Evolutionary conservation across 345 rosid species (phyloP).

Genomic region (Erodium maritimum): DNA sequence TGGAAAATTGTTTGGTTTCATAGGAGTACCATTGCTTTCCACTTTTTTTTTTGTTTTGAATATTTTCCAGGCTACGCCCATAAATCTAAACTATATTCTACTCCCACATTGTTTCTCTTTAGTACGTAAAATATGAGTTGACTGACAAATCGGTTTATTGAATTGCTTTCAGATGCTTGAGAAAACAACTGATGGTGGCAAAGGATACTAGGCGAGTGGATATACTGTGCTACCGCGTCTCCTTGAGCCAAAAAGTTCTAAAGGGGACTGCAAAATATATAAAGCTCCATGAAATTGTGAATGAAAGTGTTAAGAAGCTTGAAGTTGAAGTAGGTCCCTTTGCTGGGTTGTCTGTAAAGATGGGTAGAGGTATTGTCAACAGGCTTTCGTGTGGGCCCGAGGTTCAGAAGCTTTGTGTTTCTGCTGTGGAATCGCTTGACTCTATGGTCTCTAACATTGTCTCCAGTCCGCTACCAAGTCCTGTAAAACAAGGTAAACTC

Average conservation of each 20-base stretch:
- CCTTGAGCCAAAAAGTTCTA: conserved; percentile 65
- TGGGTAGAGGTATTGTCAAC: conserved; percentile 80
- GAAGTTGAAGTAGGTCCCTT: conserved; percentile 81
- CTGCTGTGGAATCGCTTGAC: conserved; percentile 54
- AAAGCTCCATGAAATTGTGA: conserved; percentile 42
- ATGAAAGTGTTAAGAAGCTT: conserved; percentile 64
- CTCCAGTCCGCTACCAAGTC: conserved; percentile 12
- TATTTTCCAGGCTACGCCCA: background rate
- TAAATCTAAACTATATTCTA: background rate
- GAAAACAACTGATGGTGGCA: conserved; percentile 67
- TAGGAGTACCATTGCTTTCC: background rate
- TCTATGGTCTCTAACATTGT: conserved; percentile 25
- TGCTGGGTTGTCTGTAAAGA: conserved; percentile 68
- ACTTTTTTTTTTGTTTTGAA: no score
- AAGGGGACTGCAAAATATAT: conserved; percentile 43
- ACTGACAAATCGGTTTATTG: background rate
- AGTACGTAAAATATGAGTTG: background rate
- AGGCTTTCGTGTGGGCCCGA: conserved; percentile 70
- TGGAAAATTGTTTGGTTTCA: background rate
- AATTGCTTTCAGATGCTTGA: conserved; percentile 58
- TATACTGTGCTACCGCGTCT: conserved; percentile 75
- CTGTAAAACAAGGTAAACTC: conserved; percentile 30
- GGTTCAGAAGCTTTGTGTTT: conserved; percentile 60
- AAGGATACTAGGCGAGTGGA: conserved; percentile 76
- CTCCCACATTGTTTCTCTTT: background rate